A percentile compares a stretch with the other conserved stretches of the same genome.
These are phyloP conservation scores for Neurospora sp. DNA, from an alignment of 495 filamentous ascomycete genomes.

Conservation along the genomic window DNA sequence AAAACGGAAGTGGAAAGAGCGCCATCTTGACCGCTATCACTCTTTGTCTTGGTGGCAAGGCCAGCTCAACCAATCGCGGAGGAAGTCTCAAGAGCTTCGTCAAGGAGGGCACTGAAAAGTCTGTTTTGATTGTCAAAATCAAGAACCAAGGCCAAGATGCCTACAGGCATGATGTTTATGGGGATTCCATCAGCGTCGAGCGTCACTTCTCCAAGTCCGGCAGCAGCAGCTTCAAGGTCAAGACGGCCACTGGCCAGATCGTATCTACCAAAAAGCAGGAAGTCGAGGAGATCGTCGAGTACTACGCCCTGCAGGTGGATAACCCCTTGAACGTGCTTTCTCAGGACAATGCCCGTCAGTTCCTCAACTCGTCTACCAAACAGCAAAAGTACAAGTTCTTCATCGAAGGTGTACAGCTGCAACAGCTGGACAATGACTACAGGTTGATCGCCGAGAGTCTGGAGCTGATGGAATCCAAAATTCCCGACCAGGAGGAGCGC, in stretches of 20 bases:
- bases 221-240: slow-evolving; percentile 76
- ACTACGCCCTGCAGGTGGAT: slow-evolving; percentile 86
- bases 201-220: slow-evolving; percentile 76
- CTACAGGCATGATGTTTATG: slow-evolving; percentile 74
- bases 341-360: slow-evolving; percentile 89
- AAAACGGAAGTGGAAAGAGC: slow-evolving; percentile 98
- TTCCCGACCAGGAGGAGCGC: slow-evolving; percentile 47
- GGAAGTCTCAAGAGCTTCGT: slow-evolving; percentile 84
- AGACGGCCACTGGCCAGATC: slow-evolving; percentile 56
- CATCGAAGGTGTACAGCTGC: slow-evolving; percentile 86
- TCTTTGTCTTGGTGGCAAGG: slow-evolving; percentile 87
- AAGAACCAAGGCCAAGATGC: slow-evolving; percentile 82
- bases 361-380: slow-evolving; percentile 74
- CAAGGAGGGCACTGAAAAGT: slow-evolving; percentile 69
- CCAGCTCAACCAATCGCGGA: slow-evolving; percentile 92
- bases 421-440: slow-evolving; percentile 89
- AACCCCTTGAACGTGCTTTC: slow-evolving; percentile 98
- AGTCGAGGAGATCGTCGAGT: slow-evolving; percentile 89
- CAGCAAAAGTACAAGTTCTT: slow-evolving; percentile 94
- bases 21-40: slow-evolving; percentile 92
- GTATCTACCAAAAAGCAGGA: slow-evolving; percentile 78
- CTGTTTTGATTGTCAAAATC: slow-evolving; percentile 56
- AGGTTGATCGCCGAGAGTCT: slow-evolving; percentile 51
- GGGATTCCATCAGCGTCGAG: slow-evolving; percentile 80
- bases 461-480: slow-evolving; percentile 35